A percentile compares a stretch with the other conserved stretches of the same genome.
phyloP scores from a whole-genome alignment of 1,284 basidiomycete species.

The Pisolithus thermaeus region DNA sequence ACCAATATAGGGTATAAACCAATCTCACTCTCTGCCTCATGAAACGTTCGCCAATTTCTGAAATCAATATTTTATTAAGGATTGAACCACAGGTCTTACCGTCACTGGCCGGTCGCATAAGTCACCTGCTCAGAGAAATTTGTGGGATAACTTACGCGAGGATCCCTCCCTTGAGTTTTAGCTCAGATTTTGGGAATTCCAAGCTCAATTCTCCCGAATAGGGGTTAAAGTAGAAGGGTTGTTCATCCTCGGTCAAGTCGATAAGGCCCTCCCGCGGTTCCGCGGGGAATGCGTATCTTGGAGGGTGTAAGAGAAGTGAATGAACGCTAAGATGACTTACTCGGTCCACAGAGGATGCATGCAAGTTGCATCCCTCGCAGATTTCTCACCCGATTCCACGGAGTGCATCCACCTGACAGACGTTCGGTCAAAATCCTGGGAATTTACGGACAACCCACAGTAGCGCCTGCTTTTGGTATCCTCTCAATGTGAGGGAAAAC shows the following conservation, averaged over 20 bases:
- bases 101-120: conserved; percentile 38
- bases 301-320: not conserved
- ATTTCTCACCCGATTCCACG: conserved; percentile 69
- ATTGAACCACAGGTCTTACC: conserved; percentile 34
- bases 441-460: conserved; percentile 35
- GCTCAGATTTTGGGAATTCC: conserved; percentile 79
- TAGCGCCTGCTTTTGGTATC: conserved; percentile 94
- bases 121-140: conserved; percentile 1
- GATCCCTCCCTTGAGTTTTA: conserved; percentile 80
- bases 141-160: conserved; percentile 60
- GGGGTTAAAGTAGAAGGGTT: conserved; percentile 80
- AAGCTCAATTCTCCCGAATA: conserved; percentile 95
- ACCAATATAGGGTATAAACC: not conserved
- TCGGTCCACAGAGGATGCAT: conserved; percentile 96
- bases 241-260: conserved; percentile 67
- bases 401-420: conserved; percentile 83
- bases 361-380: conserved; percentile 64
- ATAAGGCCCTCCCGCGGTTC: conserved; percentile 51
- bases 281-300: conserved; percentile 64
- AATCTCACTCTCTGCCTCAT: conserved; percentile 40
- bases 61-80: not conserved
- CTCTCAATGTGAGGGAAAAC: conserved; percentile 76
- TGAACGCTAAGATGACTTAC: conserved; percentile 41
- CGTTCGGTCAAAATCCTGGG: not conserved
- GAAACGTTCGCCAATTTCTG: not conserved